These are phyloP conservation scores for Tetrahymena malaccensis DNA, from an alignment of 73 alveolate genomes.

Conservation along the genomic window DNA sequence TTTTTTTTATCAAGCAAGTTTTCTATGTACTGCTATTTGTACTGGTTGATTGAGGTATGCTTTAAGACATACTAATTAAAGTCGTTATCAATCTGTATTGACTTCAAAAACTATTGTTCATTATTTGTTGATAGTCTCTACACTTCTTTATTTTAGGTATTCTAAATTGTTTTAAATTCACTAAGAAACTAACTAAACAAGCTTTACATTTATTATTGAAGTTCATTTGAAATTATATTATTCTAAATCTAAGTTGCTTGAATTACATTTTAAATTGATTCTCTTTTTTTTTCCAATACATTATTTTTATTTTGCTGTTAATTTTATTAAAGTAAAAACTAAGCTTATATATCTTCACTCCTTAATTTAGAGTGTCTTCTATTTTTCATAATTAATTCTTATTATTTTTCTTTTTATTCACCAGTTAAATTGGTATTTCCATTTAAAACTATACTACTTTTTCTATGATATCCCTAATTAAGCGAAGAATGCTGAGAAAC, in stretches of 20 bases:
- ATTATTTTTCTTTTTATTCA: background rate
- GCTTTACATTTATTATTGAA: background rate
- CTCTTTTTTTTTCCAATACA: background rate
- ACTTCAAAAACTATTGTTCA: background rate
- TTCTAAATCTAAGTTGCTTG: background rate
- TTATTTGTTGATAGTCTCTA: background rate
- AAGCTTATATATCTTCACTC: background rate
- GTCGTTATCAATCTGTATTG: background rate
- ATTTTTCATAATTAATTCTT: background rate
- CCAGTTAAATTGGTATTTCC: too few relatives aligned
- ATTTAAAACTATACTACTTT: background rate
- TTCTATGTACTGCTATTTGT: background rate
- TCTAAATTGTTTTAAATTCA: background rate
- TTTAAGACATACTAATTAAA: background rate
- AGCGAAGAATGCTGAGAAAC: background rate
- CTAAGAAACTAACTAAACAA: background rate
- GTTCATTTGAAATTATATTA: background rate
- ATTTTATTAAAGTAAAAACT: too few relatives aligned
- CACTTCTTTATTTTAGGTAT: background rate
- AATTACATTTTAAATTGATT: background rate
- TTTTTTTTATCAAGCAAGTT: background rate
- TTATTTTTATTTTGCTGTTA: too few relatives aligned
- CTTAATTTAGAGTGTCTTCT: background rate
- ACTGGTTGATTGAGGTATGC: background rate
- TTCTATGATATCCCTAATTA: background rate